These are phyloP conservation scores for Przewalskia tangutica DNA, from an alignment of 257 asterid genomes.

Conservation along the genomic window DNA sequence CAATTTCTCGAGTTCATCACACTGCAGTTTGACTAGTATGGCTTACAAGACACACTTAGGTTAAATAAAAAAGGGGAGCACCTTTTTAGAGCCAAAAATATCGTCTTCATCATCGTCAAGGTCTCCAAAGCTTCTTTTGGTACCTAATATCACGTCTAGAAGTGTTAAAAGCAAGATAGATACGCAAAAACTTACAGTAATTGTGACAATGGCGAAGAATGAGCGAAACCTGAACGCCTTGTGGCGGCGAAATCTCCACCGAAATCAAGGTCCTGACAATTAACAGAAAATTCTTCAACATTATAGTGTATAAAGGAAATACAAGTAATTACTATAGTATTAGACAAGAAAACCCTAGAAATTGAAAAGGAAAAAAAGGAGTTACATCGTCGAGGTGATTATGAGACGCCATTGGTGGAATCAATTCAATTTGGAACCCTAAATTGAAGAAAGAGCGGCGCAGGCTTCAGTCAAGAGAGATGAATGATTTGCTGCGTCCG, in stretches of 20 bases:
- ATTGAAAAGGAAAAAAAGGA: neutral
- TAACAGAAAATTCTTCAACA: neutral
- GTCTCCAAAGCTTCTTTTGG: conserved; percentile 71
- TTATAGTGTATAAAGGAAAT: neutral
- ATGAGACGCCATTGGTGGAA: conserved; percentile 44
- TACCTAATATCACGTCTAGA: conserved; percentile 29
- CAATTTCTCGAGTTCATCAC: neutral
- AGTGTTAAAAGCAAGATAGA: neutral
- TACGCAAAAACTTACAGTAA: neutral
- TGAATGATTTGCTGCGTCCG: neutral
- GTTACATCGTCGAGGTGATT: conserved; percentile 57
- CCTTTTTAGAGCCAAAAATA: conserved; percentile 89
- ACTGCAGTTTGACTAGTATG: neutral
- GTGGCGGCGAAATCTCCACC: conserved; percentile 65
- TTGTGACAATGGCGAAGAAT: neutral
- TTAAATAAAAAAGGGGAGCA: neutral
- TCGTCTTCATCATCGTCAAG: conserved; percentile 89
- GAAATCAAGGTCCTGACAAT: conserved; percentile 66
- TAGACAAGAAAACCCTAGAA: neutral
- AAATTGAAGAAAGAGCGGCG: neutral
- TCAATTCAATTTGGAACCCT: conserved; percentile 22
- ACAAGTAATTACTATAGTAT: neutral
- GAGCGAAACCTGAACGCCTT: conserved; percentile 45
- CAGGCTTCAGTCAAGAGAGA: neutral
- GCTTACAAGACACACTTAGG: neutral